phyloP scores from a whole-genome alignment of 164 flowering plant genomes.

The Chimonanthus praecox region DNA sequence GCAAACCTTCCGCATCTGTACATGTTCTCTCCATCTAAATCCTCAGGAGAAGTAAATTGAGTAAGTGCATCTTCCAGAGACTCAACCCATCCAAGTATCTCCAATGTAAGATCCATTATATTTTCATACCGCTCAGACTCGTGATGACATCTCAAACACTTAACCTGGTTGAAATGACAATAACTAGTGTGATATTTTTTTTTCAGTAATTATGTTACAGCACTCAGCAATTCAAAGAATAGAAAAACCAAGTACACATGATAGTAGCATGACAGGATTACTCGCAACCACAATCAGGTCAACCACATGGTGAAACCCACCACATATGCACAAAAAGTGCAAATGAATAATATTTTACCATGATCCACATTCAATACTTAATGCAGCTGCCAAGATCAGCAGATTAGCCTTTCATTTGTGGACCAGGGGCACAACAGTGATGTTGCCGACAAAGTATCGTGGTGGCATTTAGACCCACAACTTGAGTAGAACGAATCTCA shows the following conservation, averaged over 20 bases:
- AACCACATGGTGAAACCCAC: too few species aligned
- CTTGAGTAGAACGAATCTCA: not conserved
- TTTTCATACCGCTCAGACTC: constrained; percentile 77
- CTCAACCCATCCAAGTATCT: constrained; percentile 78
- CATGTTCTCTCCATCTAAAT: constrained; percentile 91
- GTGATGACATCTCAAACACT: constrained; percentile 66
- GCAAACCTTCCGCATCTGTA: constrained; percentile 81
- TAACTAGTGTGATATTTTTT: not conserved
- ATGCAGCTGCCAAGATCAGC: not conserved
- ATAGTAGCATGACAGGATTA: not conserved
- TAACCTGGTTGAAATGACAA: constrained; percentile 40
- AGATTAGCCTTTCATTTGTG: not conserved
- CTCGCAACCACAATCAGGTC: not conserved
- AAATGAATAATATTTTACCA: not conserved
- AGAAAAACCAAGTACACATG: not conserved
- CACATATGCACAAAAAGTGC: too few species aligned
- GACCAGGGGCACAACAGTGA: not conserved
- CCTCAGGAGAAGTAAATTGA: constrained; percentile 76
- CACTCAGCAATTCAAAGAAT: too few species aligned
- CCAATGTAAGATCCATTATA: constrained; percentile 89
- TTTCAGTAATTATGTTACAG: not conserved
- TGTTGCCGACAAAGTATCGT: not conserved
- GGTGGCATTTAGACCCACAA: not conserved
- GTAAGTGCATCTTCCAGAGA: constrained; percentile 80
- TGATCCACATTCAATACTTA: not conserved